Evolutionary conservation across 208 protist species (phyloP), one percentile per base, ranked within the genome.

Genomic region (Leishmania aethiopica): DNA sequence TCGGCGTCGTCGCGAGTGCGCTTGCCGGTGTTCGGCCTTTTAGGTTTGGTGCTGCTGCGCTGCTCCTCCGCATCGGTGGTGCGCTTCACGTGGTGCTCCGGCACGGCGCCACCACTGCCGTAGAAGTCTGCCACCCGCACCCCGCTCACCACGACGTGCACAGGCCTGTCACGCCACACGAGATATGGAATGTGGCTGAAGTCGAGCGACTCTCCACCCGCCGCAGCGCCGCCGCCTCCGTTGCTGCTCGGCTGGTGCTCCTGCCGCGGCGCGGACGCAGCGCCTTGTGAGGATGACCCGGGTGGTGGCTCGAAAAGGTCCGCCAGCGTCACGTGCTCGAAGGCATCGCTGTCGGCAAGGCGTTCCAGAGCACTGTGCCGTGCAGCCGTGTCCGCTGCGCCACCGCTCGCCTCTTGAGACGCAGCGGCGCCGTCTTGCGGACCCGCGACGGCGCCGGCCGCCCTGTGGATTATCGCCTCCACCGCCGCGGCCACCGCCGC

Each of bases 101-200:
- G 92, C 15, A 96, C 88, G 3, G 80, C 70, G 15, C 92, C 93
- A 11, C 92, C 94, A 45, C 83, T 86, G 22, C 11, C 59, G 85
- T 91, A 93, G 47, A 97, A 87, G 80, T 94, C 94, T 0, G 87
- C 77, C 3, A 97, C 82, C 0, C 80, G 72, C 28, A 96, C 74
- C 1, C 92, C 89, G 62, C 91, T 95, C 66, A 84, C 82, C 28
- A 86, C 76, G 19, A 97, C 88, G 37, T 87, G 81, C 37, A 97
- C 59, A 5, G 81, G 70, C 22, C 55, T 80, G 8, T 82, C 86
- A 51, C 84, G 81, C 77, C 88, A 94, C 3, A 79, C 70, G 25
- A 94, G 78, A 59, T 80, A 80, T 0, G 75, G 69, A n/a, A 96
- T 40, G 85, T 93, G 75, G 37, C 55, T 57, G 40, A 93, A 79